phyloP scores from a whole-genome alignment of 495 filamentous ascomycete species.

The Annulohypoxylon stygium region DNA sequence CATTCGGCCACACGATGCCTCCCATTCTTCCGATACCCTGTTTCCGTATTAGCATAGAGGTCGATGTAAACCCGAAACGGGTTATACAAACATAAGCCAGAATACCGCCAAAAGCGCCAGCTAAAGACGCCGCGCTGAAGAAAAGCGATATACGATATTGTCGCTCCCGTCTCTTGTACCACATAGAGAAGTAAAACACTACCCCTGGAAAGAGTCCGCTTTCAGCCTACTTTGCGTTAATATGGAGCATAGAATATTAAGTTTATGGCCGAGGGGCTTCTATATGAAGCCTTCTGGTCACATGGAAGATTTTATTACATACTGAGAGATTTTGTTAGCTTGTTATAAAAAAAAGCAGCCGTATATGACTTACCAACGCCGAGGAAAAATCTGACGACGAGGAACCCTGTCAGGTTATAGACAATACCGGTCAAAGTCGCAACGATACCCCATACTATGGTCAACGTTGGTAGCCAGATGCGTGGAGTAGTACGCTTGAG shows the following conservation, averaged over 20 bases:
- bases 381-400: slow-evolving; percentile 73
- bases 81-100: slow-evolving; percentile 67
- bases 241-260: slow-evolving; percentile 58
- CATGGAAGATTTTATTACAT: slow-evolving; percentile 8
- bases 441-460: slow-evolving; percentile 67
- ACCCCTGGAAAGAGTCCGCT: slow-evolving; percentile 79
- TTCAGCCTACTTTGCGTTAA: slow-evolving; percentile 53
- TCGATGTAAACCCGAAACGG: neutral
- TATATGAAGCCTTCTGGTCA: neutral
- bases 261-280: neutral
- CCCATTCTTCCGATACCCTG: slow-evolving; percentile 70
- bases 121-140: slow-evolving; percentile 78
- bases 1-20: slow-evolving; percentile 72
- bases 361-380: slow-evolving; percentile 53
- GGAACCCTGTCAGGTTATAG: slow-evolving; percentile 73
- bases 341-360: slow-evolving; percentile 48
- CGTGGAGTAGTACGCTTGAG: slow-evolving; percentile 78
- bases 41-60: slow-evolving; percentile 46
- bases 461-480: slow-evolving; percentile 66
- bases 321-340: slow-evolving; percentile 43
- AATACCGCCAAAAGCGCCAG: slow-evolving; percentile 84
- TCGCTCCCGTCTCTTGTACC: slow-evolving; percentile 79
- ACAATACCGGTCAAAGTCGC: slow-evolving; percentile 78
- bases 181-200: slow-evolving; percentile 87
- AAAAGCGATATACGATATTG: slow-evolving; percentile 82